A percentile compares a stretch with the other conserved stretches of the same genome.
These are phyloP conservation scores for Russula sp. DNA, from an alignment of 768 basidiomycete species.

Conservation along the genomic window DNA sequence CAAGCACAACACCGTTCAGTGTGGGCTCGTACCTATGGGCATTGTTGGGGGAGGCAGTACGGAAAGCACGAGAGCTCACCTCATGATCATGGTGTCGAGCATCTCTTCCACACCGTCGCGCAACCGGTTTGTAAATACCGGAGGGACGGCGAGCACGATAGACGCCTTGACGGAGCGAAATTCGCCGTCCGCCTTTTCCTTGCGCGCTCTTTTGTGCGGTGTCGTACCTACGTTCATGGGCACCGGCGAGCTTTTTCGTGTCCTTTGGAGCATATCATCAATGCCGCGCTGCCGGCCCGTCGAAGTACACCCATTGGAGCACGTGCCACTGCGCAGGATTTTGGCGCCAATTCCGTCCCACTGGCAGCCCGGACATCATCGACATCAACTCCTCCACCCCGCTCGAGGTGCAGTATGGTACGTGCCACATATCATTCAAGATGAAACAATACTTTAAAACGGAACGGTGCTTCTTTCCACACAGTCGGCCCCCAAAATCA, in stretches of 20 bases:
- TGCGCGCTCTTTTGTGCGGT: slow-evolving; percentile 30
- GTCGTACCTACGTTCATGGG: slow-evolving; percentile 26
- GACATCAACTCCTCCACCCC: no score
- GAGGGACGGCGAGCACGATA: slow-evolving; percentile 70
- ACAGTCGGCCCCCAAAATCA: slow-evolving; percentile 72
- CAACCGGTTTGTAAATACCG: slow-evolving; percentile 72
- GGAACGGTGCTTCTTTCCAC: background rate
- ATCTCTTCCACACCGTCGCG: slow-evolving; percentile 76
- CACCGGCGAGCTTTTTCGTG: slow-evolving; percentile 14
- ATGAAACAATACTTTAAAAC: background rate
- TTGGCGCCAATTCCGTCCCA: background rate
- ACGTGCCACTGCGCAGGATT: background rate
- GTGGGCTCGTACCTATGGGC: slow-evolving; percentile 75
- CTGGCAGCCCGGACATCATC: background rate
- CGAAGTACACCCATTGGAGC: background rate
- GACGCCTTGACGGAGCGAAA: slow-evolving; percentile 61
- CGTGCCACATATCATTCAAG: background rate
- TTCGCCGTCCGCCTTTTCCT: slow-evolving; percentile 34
- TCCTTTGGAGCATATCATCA: background rate
- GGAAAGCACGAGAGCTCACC: slow-evolving; percentile 43
- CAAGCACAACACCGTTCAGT: slow-evolving; percentile 80
- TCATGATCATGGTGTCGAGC: slow-evolving; percentile 93
- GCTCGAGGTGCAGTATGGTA: slow-evolving; percentile 10
- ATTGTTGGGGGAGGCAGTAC: background rate
- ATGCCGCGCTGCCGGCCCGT: no score